Percentiles rank a stretch among this genome's conserved stretches.
Evolutionary conservation across 345 rosid species (phyloP).

Genomic region (Punica granatum): DNA sequence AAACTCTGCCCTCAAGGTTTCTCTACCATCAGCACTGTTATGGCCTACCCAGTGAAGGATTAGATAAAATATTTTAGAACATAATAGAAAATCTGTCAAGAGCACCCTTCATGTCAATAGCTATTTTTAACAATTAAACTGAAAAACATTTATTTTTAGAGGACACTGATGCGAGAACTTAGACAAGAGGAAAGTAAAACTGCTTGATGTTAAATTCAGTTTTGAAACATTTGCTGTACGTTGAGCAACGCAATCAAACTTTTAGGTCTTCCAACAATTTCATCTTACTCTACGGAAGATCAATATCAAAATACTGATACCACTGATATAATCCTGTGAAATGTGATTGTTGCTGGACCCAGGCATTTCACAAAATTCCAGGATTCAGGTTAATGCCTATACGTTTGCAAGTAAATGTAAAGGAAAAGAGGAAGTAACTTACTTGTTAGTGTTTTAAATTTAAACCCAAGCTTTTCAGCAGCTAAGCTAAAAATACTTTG

Average conservation of each 20-base stretch:
- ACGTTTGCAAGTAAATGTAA: not conserved
- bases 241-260: too few relatives aligned
- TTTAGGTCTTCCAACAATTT: not conserved
- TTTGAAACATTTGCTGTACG: not conserved
- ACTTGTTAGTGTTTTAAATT: slow-evolving; percentile 51
- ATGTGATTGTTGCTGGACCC: too few relatives aligned
- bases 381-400: not conserved
- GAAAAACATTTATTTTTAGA: not conserved
- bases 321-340: not conserved
- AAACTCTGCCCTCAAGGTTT: slow-evolving; percentile 56
- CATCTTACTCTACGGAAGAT: not conserved
- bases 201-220: not conserved
- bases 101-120: not conserved
- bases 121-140: not conserved
- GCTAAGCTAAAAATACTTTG: slow-evolving; percentile 66
- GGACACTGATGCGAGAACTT: not conserved
- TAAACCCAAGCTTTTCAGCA: slow-evolving; percentile 79
- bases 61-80: not conserved
- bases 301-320: not conserved
- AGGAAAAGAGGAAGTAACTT: slow-evolving; percentile 18
- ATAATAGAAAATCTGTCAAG: not conserved
- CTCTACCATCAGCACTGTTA: slow-evolving; percentile 62
- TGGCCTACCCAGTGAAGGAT: slow-evolving; percentile 5
- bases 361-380: not conserved
- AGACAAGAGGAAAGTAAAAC: not conserved